Conservation (phyloP, 345 rosid genomes). For the Eucalyptus rudis region DNA sequence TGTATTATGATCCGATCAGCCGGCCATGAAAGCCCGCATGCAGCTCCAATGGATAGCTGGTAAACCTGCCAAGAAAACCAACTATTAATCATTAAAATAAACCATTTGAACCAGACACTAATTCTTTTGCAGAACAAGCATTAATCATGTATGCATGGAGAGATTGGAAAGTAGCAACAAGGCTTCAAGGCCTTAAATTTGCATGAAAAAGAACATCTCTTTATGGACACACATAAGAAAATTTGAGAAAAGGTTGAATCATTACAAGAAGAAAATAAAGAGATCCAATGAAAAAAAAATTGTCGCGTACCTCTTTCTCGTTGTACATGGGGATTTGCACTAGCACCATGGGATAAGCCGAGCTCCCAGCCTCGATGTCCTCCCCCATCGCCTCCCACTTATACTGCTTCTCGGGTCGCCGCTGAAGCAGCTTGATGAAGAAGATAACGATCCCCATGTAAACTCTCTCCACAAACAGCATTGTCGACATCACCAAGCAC, state of each 20-base stretch:
- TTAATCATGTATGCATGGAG: background rate
- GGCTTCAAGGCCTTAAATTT: background rate
- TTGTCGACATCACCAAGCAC: slow-evolving; percentile 44
- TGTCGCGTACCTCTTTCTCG: slow-evolving; percentile 31
- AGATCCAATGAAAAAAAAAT: background rate
- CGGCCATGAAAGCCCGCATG: slow-evolving; percentile 87
- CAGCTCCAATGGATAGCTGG: slow-evolving; percentile 75
- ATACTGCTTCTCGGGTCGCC: slow-evolving; percentile 37
- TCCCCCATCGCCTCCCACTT: slow-evolving; percentile 51
- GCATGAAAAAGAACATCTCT: background rate
- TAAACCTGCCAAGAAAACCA: slow-evolving; percentile 34
- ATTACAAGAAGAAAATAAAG: background rate
- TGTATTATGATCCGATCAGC: slow-evolving; percentile 66
- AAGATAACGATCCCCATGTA: slow-evolving; percentile 45
- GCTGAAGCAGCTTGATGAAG: slow-evolving; percentile 23
- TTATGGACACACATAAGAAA: background rate
- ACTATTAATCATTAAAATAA: background rate
- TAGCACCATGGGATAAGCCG: slow-evolving; percentile 41
- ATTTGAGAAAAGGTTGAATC: background rate
- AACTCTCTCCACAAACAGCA: slow-evolving; percentile 48
- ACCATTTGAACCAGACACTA: background rate
- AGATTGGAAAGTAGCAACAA: background rate
- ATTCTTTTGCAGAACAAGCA: background rate
- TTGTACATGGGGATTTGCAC: slow-evolving; percentile 75
- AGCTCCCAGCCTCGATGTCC: slow-evolving; percentile 44